Evolutionary conservation across 352 stramenopile species (phyloP).

Genomic region (Phytopythium oedochilum): DNA sequence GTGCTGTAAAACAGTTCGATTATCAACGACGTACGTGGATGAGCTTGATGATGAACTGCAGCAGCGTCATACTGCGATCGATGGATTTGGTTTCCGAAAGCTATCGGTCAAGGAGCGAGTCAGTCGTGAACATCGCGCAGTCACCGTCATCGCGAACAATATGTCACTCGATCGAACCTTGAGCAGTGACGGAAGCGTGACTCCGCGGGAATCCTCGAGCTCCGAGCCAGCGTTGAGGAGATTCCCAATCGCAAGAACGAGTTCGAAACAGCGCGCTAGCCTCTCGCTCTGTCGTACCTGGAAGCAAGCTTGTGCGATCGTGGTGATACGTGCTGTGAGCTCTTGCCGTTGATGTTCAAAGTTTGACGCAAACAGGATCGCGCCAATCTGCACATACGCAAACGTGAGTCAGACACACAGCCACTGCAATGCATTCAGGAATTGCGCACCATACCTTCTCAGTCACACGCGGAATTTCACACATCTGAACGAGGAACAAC

Average conservation of each 20-base stretch:
- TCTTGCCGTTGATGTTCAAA: slow-evolving; percentile 59
- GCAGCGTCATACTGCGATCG: slow-evolving; percentile 61
- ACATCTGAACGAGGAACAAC: slow-evolving; percentile 72
- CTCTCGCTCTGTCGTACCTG: slow-evolving; percentile 67
- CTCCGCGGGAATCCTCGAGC: slow-evolving; percentile 54
- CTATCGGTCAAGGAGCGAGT: slow-evolving; percentile 12
- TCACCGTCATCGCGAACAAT: neutral
- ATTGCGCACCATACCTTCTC: slow-evolving; percentile 42
- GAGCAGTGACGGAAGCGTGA: slow-evolving; percentile 69
- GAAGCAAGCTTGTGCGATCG: slow-evolving; percentile 56
- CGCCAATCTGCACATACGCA: slow-evolving; percentile 37
- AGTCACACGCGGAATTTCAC: slow-evolving; percentile 51
- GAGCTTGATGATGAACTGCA: slow-evolving; percentile 77
- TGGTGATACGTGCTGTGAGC: slow-evolving; percentile 32
- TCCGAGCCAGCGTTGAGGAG: slow-evolving; percentile 69
- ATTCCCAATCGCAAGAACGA: slow-evolving; percentile 73
- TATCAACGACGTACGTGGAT: slow-evolving; percentile 49
- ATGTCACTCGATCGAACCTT: slow-evolving; percentile 49
- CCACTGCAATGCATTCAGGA: neutral
- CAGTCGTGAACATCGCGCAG: neutral
- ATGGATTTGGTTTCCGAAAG: slow-evolving; percentile 82
- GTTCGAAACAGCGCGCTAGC: slow-evolving; percentile 68
- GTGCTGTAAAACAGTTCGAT: too few species aligned
- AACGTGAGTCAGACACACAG: neutral
- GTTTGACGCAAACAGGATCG: slow-evolving; percentile 62